These are phyloP conservation scores for Kalanchoe fedtschenkoi DNA, from an alignment of 164 flowering plant species.

Conservation along the genomic window DNA sequence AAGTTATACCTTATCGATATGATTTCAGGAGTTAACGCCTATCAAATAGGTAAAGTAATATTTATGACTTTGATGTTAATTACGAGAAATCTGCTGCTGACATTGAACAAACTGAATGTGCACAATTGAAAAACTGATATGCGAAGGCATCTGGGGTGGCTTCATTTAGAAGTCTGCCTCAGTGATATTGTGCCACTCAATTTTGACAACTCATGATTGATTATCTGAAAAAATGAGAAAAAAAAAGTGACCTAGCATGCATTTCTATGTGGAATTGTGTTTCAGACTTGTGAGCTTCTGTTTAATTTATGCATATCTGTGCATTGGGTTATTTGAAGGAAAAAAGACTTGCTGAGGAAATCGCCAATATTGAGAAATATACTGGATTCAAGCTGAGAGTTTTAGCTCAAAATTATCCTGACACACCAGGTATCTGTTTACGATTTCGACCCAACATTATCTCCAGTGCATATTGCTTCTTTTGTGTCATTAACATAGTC, in stretches of 20 bases:
- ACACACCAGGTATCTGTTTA: constrained; percentile 96
- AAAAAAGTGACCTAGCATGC: not conserved
- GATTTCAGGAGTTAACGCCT: too few species aligned
- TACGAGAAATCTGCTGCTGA: too few species aligned
- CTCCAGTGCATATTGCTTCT: not conserved
- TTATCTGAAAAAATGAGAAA: not conserved
- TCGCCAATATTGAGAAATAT: constrained; percentile 61
- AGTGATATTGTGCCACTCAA: too few species aligned
- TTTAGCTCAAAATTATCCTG: constrained; percentile 93
- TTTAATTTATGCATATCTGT: not conserved
- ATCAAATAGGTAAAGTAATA: too few species aligned
- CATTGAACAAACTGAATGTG: too few species aligned
- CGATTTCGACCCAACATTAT: not conserved
- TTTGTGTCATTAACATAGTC: not conserved
- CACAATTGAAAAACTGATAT: too few species aligned
- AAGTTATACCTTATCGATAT: too few species aligned
- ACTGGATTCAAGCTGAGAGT: constrained; percentile 90
- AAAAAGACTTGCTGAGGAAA: constrained; percentile 60
- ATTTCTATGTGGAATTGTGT: not conserved
- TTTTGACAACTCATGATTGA: not conserved
- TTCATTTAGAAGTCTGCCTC: too few species aligned
- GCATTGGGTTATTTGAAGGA: constrained; percentile 36
- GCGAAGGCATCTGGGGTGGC: too few species aligned
- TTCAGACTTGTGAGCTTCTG: not conserved
- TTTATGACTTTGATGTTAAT: too few species aligned